Base-by-base conservation (phyloP, 2,329 filamentous ascomycete species). In the Ophiocordyceps unilateralis region DNA sequence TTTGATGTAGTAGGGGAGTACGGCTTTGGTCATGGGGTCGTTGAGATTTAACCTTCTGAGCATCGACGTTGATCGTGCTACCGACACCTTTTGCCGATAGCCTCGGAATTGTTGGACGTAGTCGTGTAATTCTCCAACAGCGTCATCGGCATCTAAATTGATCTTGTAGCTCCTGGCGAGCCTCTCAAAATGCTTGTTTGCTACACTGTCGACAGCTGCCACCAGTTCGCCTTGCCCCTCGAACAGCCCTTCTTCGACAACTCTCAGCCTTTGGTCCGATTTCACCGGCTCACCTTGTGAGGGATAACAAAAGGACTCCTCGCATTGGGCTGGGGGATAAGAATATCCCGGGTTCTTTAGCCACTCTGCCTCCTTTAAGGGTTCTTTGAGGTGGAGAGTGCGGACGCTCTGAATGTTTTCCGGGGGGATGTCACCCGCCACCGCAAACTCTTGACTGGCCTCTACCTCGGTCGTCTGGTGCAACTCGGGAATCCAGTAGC, bases 401-500 rank as follows among this genome's bases (percentile, higher is more conserved):
- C 21, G 14, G 19, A 19, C 37, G 37, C 37, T 23, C 10, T 21
- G 20, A 4, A 39, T 39, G 20, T 12, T 23, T 10, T 21, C 5
- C 4, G 3, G 2, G 4, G 38, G 38, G 15, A 40, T 9, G 21
- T 11, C 8, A 14, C 38, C 23, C 3, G 38, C 21, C 21, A 26
- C 22, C 14, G 38, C 38, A 24, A 40, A 40, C 23, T 40, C 21
- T 10, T 40, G 38, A 12, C 21, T 41, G 5, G 30, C 41, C 21
- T 12, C 21, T 19, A 34, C 28, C n/a, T 36, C 17, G 8, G 19
- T 10, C 19, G 12, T 6, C 20, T 17, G 3, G 28, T 34, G 46
- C 5, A 46, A 17, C 2, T 32, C 46, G 4, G 47, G 47, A 10
- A 48, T 40, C 41, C 43, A 47, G 43, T 43, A 47, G 11, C 47